Base-by-base conservation (phyloP, 2,329 filamentous ascomycete species). In the Byssothecium circinans region DNA sequence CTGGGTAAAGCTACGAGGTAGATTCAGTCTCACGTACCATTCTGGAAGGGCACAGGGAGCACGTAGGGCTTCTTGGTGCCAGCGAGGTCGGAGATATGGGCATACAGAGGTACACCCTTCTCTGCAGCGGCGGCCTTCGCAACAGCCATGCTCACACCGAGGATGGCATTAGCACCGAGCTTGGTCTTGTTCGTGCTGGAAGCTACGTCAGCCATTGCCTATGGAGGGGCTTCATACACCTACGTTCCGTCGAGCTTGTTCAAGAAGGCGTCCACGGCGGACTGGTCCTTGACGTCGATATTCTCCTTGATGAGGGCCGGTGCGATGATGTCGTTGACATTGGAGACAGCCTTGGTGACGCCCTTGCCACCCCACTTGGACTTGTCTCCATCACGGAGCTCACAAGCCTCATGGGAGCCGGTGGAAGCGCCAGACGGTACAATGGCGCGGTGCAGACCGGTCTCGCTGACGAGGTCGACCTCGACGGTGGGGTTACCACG, bases 401-500 rank as follows among this genome's bases (percentile, higher is more conserved):
- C 77, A 68, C 75, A 78, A 42, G 76, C 77, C 65, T 79, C 76
- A 68, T 79, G 75, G 49, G 75, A 76, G 57, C 76, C 71, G 68
- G 91, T 96, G 67, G 92, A 96, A 69, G 92, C 92, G 75, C 92
- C 92, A 61, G 91, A 96, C 68, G 92, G 92, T 57, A 97, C 92
- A 74, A 96, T 96, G 74, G 92, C 91, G 72, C 92, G 91, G 85
- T 96, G 91, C 57, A 97, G 86, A 71, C 92, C 92, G 67, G 88
- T 95, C 81, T 95, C 90, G 66, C 91, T 96, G 78, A 95, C 88
- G 67, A 96, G 85, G 75, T 96, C 92, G 69, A 97, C 92, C 83
- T 97, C 92, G 71, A 96, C 92, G 73, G 94, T 99, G 70, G 94
- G 94, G 86, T 99, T 99, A 74, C 84, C 84, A 64, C 94, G 92